Base-by-base conservation (phyloP, 306 rosid species). In the Trifolium subterraneum region DNA sequence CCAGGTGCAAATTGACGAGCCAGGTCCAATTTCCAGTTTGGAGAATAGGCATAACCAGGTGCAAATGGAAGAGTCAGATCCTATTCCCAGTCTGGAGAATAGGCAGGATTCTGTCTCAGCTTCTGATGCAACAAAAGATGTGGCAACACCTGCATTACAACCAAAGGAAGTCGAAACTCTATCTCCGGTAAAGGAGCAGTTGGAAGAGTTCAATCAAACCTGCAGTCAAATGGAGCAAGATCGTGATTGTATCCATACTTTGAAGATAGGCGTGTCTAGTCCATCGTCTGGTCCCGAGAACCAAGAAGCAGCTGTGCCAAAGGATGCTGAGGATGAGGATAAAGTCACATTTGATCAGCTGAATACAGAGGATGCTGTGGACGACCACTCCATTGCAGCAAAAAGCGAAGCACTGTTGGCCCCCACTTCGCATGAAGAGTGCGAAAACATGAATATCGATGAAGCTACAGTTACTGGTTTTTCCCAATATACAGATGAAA, bases 191-290 rank as follows among this genome's bases (percentile, higher is more conserved):
- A 45, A 35, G 78, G 91, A 78, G 71, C 78, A 82, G 58, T 29
- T 71, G 85, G 86, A 78, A 67, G 89, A 78, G 74, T 72, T 74
- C 51, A 75, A 80, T 76, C 78, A 74, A 58, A 25, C 81, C 63
- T 77, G 70, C 29, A 33, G 58, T 54, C 84, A 70, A 14, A 88
- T 88, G 86, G 76, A 66, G 83, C 86, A 80, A 82, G 86, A 71
- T 81, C 51, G 63, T 68, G 79, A 63, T 48, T 8, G 45, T 52
- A 38, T 31, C 48, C 64, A 14, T 47, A 60, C 83, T 50, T 33
- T 75, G 11, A 79, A 82, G 76, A 71, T 64, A 67, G 82, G 60
- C 70, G 42, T 55, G 75, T 56, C 71, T 13, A 74, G 73, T 75
- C 81, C 78, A 77, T 74, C 79, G 65, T 39, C 79, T 56, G 69